Evolutionary conservation across 345 rosid species (phyloP).

Genomic region (Rhizophora mangle): DNA sequence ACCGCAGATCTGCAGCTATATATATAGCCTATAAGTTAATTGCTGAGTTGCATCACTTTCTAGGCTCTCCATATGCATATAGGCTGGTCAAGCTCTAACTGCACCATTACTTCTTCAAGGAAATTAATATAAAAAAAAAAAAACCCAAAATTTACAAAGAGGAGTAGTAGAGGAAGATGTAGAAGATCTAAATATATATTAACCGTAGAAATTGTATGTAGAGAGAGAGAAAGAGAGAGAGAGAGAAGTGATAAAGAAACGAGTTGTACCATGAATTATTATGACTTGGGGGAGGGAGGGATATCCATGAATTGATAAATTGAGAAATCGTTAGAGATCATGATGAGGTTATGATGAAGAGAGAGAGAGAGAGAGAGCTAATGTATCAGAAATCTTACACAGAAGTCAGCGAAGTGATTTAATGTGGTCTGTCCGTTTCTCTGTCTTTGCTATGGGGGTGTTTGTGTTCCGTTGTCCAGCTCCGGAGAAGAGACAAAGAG

Average conservation of each 20-base stretch:
- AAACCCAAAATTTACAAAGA: neutral
- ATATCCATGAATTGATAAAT: constrained; percentile 27
- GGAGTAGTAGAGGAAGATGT: neutral
- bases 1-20: constrained; percentile 11
- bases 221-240: neutral
- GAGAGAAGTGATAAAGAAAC: constrained; percentile 2
- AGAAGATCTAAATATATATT: neutral
- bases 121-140: neutral
- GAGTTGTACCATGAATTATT: too few relatives aligned
- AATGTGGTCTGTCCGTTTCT: constrained; percentile 42
- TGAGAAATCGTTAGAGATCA: constrained; percentile 30
- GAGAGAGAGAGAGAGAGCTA: constrained; percentile 29
- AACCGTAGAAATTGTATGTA: neutral
- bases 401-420: constrained; percentile 39
- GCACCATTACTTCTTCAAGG: neutral
- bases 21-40: too few relatives aligned
- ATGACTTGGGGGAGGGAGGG: too few relatives aligned
- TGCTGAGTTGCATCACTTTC: constrained; percentile 5
- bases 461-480: constrained; percentile 56
- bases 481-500: constrained; percentile 99
- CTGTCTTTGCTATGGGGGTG: constrained; percentile 42
- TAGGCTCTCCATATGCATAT: neutral
- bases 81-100: neutral
- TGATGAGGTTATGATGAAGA: constrained; percentile 59
- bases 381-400: constrained; percentile 19